These are phyloP conservation scores for Eucalyptus erythrocorys DNA, from an alignment of 345 rosid genomes.

Conservation along the genomic window DNA sequence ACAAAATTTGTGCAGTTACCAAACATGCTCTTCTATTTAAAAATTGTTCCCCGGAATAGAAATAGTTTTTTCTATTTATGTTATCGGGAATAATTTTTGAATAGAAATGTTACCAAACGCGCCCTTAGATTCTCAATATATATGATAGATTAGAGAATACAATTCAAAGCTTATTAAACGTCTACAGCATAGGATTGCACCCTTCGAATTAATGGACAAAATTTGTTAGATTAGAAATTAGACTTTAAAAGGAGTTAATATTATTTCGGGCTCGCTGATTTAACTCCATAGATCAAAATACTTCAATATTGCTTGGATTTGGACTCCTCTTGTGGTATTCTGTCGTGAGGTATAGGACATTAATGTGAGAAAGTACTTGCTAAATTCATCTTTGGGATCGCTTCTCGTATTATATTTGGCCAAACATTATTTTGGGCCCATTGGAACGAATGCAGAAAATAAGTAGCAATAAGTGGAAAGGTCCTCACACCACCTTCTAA, in stretches of 20 bases:
- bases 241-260: neutral
- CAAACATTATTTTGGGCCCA: neutral
- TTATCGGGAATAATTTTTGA: no score
- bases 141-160: neutral
- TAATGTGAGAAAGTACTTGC: no score
- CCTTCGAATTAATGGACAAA: neutral
- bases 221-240: neutral
- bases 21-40: no score
- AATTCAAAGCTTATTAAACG: neutral
- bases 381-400: neutral
- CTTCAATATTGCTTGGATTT: neutral
- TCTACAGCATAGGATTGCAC: neutral
- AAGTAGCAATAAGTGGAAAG: neutral
- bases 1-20: no score
- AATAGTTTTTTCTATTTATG: no score
- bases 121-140: no score
- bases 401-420: neutral
- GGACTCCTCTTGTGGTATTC: neutral
- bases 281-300: neutral
- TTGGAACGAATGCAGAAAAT: neutral
- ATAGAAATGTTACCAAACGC: no score
- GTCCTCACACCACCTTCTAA: neutral
- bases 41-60: no score
- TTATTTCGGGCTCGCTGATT: neutral
- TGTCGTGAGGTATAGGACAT: neutral